Percentiles rank a stretch among this genome's conserved stretches.
phyloP scores from a whole-genome alignment of 352 stramenopile species.

The Globisporangium barbulae region DNA sequence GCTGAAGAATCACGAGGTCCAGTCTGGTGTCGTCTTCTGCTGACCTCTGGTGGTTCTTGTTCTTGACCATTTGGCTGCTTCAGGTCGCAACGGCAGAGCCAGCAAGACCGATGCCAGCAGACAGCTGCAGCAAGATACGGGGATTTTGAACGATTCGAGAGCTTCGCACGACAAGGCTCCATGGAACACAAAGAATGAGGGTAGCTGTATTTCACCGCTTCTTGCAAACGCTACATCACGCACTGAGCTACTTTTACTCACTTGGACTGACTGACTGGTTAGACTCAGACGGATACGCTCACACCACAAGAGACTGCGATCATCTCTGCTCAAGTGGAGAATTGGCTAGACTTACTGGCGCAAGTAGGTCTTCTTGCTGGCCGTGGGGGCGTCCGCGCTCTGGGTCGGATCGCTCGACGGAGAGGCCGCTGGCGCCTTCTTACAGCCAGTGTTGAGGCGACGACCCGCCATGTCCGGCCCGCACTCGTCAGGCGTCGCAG shows the following conservation, averaged over 20 bases:
- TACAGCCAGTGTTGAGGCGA: conserved; percentile 2
- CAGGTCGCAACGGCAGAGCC: not conserved
- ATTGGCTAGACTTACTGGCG: not conserved
- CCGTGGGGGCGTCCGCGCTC: not conserved
- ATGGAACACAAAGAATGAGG: not conserved
- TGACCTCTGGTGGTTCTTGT: too few species aligned
- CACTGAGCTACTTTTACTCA: not conserved
- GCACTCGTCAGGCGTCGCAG: too few species aligned
- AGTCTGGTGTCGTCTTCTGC: not conserved
- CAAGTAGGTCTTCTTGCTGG: conserved; percentile 4
- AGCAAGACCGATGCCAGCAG: not conserved
- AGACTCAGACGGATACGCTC: not conserved
- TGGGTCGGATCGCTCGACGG: not conserved
- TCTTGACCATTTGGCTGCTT: not conserved
- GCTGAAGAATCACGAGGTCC: not conserved
- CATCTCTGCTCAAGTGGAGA: not conserved
- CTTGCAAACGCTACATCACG: not conserved
- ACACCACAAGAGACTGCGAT: not conserved
- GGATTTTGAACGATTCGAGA: not conserved
- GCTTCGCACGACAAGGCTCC: not conserved
- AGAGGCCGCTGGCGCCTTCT: not conserved
- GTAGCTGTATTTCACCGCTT: not conserved
- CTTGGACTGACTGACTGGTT: not conserved
- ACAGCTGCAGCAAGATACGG: not conserved
- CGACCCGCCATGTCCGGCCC: not conserved